Percentiles rank a stretch among this genome's conserved stretches.
Evolutionary conservation across 129 eudicot species (phyloP).

Genomic region (Silybum marianum): DNA sequence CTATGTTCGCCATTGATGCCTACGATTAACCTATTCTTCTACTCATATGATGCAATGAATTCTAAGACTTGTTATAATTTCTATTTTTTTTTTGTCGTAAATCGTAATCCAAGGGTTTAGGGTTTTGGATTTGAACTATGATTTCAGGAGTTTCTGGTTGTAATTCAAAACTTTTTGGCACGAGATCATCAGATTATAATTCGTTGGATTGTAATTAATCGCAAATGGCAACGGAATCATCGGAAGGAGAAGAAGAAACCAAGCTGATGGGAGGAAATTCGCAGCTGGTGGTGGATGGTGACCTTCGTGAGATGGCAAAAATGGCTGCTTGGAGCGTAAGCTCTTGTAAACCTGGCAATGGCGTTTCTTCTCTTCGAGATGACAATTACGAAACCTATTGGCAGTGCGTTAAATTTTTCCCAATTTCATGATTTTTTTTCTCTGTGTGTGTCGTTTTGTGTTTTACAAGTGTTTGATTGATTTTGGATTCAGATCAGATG

Average conservation of each 20-base stretch:
- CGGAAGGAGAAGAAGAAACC: conserved; percentile 94
- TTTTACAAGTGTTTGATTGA: conserved; percentile 15
- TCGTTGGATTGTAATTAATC: background rate
- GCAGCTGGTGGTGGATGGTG: conserved; percentile 71
- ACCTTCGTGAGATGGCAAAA: conserved; percentile 85
- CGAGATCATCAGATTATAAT: background rate
- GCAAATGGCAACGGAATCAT: conserved; percentile 75
- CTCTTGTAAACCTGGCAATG: conserved; percentile 95
- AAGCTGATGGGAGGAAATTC: conserved; percentile 73
- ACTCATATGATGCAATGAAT: background rate
- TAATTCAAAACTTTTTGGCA: background rate
- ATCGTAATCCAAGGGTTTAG: conserved; percentile 10
- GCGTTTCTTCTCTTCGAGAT: conserved; percentile 78
- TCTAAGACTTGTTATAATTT: background rate
- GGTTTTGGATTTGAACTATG: conserved; percentile 1
- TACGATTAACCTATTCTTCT: background rate
- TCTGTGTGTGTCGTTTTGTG: background rate
- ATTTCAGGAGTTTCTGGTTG: background rate
- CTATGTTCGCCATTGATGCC: background rate
- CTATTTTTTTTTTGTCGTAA: background rate
- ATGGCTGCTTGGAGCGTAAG: conserved; percentile 97
- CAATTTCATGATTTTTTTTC: background rate
- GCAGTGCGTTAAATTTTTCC: conserved; percentile 48
- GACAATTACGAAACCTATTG: conserved; percentile 92
- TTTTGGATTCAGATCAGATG: conserved; percentile 70